Evolutionary conservation across 139 green algal species (phyloP).

Genomic region (Chlorella sp.): DNA sequence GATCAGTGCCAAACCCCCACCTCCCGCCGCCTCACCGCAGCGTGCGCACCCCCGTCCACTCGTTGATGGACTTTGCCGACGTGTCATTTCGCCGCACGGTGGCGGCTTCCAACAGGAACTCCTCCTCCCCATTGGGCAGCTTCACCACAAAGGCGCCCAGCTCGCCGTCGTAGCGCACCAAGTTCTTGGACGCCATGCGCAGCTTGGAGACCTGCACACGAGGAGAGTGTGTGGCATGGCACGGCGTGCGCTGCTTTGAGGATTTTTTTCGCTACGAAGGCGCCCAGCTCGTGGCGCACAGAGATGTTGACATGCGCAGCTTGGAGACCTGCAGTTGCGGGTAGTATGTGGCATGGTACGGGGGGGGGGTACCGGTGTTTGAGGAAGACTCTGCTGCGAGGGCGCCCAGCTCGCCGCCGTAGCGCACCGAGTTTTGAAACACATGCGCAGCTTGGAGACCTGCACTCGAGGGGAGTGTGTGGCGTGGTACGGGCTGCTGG

Average conservation of each 20-base stretch:
- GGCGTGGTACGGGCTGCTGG: background rate
- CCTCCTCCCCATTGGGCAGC: conserved; percentile 54
- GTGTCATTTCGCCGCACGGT: conserved; percentile 90
- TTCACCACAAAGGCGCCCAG: conserved; percentile 61
- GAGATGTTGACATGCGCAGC: conserved; percentile 37
- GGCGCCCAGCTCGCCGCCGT: conserved; percentile 38
- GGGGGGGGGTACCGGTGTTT: background rate
- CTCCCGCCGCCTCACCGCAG: background rate
- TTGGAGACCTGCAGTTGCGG: conserved; percentile 32
- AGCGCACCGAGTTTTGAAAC: conserved; percentile 55
- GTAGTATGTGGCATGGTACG: background rate
- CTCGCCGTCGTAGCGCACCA: conserved; percentile 67
- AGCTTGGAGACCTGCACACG: conserved; percentile 41
- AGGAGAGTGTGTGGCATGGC: background rate
- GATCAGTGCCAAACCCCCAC: background rate
- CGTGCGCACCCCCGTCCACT: conserved; percentile 89
- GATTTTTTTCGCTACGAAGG: conserved; percentile 57
- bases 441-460: conserved; percentile 41
- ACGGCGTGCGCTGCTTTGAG: background rate
- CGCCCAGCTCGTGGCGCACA: conserved; percentile 62
- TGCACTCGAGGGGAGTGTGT: background rate
- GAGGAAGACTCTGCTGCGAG: no score
- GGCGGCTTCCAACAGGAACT: conserved; percentile 83
- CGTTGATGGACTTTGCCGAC: conserved; percentile 80
- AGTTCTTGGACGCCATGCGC: conserved; percentile 29